Base-by-base conservation (phyloP, 495 filamentous ascomycete genomes). In the Aspergillus hancockii region DNA sequence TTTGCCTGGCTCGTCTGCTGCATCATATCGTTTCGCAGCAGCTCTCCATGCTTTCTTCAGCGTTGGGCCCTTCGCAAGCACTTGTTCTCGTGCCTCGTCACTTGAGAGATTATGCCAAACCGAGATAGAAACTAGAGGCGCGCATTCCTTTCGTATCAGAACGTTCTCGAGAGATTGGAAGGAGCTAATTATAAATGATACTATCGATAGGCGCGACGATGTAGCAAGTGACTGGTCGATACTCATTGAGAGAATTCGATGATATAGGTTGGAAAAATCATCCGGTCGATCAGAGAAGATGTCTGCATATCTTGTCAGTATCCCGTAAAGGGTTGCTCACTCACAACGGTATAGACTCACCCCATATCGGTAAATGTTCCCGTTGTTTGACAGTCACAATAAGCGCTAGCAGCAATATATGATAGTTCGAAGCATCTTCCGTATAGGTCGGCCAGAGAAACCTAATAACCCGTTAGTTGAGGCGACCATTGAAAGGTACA, bases 381-480 rank as follows among this genome's bases (percentile, higher is more conserved):
- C 92, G 82, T 65, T 88, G 83, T 75, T 96, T 97, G 49, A 93
- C 86, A 75, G 92, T 95, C 54, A 92, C 83, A 61, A 98, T 85
- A 59, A 96, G 71, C 13, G 88, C 87, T 62, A 97, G 86, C 52
- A 98, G 75, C 28, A 97, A 81, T 54, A 96, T 87, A 71, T 98
- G 93, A 63, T 90, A 88, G 71, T 98, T 93, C 36, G 91, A 93
- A 25, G 92, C 86, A 67, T 92, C 86, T 63, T 97, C 92, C 41
- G 81, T 84, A 70, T 93, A 99, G 50, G 89, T 89, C 22, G 93
- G 94, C 94, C 95, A 99, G 23, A 99, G 83, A 67, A 91, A 96
- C 69, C 90, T 93, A 40, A 56, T 49, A 43, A 49, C 47, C 25
- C 21, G 59, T 71, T 67, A 74, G 70, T 62, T 57, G 54, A 9